Evolutionary conservation across 371 early-diverging fungal genomes (phyloP).

Genomic region (Vittaforma corneae): DNA sequence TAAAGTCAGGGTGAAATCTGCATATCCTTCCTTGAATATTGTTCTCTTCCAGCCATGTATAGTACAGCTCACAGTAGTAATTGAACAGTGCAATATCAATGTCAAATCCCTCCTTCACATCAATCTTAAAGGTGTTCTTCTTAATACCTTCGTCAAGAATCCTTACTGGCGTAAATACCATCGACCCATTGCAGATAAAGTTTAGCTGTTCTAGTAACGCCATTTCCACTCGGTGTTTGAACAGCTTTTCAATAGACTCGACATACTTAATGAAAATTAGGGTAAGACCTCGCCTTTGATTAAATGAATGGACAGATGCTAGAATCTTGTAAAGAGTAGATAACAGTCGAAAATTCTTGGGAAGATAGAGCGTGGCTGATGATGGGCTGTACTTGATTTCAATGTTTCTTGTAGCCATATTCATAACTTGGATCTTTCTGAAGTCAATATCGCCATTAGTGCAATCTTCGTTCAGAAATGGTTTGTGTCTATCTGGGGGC

Average conservation of each 20-base stretch:
- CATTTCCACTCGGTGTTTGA: conserved; percentile 22
- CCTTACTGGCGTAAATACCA: conserved; percentile 27
- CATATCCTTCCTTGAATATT: not conserved
- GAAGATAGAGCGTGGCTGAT: conserved; percentile 11
- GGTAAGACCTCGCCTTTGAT: conserved; percentile 22
- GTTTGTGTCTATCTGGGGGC: too few species aligned
- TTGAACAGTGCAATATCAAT: conserved; percentile 26
- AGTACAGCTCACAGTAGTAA: conserved; percentile 4
- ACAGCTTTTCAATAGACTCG: conserved; percentile 36
- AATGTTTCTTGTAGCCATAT: not conserved
- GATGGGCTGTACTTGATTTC: not conserved
- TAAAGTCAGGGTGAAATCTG: conserved; percentile 27
- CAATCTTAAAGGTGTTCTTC: conserved; percentile 37
- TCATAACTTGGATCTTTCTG: not conserved
- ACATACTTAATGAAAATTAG: conserved; percentile 27
- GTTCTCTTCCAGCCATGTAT: conserved; percentile 1
- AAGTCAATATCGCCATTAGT: too few species aligned
- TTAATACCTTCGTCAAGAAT: conserved; percentile 19
- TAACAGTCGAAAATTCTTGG: conserved; percentile 22
- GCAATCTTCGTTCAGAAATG: too few species aligned
- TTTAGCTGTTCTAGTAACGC: conserved; percentile 36
- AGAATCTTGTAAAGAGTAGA: conserved; percentile 33
- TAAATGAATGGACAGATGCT: conserved; percentile 33
- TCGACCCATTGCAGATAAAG: conserved; percentile 10
- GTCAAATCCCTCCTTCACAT: conserved; percentile 9